Base-by-base conservation (phyloP, 2,329 filamentous ascomycete genomes). In the Teratosphaeria epicoccoides region DNA sequence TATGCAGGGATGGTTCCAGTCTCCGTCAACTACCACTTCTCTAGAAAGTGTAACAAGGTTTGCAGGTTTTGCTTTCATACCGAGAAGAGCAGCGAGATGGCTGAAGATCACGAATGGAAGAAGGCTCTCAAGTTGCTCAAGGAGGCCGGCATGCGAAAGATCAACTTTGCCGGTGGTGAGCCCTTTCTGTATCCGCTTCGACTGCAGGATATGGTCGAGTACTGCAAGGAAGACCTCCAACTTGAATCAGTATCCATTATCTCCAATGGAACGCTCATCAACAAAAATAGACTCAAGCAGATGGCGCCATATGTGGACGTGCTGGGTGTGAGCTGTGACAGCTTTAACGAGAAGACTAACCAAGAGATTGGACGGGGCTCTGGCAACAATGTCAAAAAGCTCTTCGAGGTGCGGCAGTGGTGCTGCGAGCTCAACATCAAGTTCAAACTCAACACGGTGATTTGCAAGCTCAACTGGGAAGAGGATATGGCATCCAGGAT, bases 51-150 rank as follows among this genome's bases (percentile, higher is more conserved):
- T 61, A 77, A 76, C 63, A 69, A 72, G 24, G 61, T 59, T 6
- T 79, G 76, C 60, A 72, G 70, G 7, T 80, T 80, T 65, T 81
- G 77, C 62, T 80, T 81, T 66, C 76, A 80, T 61, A 80, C 76
- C 1, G 76, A 71, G 6, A 78, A 68, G 29, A 70, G 70, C 1
- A 76, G 73, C 2, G 63, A 75, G 59, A 68, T 75, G 3, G 67
- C 69, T 2, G 52, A 66, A 4, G 55, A 71, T n/a, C 61, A 66
- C 0, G 61, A 73, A 0, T 73, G 73, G 33, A 73, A 77, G 59
- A 55, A 52, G 1, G 76, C 72, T 7, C 67, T 80, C 3, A 57
- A 50, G 1, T 66, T 77, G 1, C 70, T 80, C 11, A 69, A 69
- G 49, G 57, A 71, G 1, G 76, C 74, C 2, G 77, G 76, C 12